Conservation (phyloP, 1,284 basidiomycete genomes). For the Cryptococcus sp. region DNA sequence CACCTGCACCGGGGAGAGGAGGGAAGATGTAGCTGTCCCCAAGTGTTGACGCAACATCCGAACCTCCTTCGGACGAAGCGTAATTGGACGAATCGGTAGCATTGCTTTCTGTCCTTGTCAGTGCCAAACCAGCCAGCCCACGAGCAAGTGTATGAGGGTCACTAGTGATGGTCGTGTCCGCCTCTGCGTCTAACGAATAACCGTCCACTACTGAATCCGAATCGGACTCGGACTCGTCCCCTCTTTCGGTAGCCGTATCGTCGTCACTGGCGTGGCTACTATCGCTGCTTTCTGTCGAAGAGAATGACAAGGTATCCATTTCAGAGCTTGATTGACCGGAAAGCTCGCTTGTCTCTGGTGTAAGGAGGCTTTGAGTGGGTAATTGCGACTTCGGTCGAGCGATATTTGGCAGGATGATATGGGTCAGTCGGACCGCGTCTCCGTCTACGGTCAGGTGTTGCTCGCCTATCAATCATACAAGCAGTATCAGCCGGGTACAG, state of each 20-base stretch:
- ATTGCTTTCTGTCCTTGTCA: slow-evolving; percentile 12
- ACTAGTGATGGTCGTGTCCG: slow-evolving; percentile 9
- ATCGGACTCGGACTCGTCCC: slow-evolving; percentile 22
- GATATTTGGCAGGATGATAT: slow-evolving; percentile 45
- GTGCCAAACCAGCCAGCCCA: not conserved
- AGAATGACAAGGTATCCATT: not conserved
- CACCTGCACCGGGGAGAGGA: slow-evolving; percentile 2
- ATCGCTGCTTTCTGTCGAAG: too few relatives aligned
- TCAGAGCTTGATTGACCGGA: slow-evolving; percentile 34
- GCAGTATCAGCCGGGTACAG: slow-evolving; percentile 2
- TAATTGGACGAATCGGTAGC: slow-evolving; percentile 40
- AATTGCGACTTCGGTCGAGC: slow-evolving; percentile 18
- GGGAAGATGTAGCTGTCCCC: slow-evolving; percentile 30
- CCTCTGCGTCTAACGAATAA: slow-evolving; percentile 21
- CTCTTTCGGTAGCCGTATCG: slow-evolving; percentile 28
- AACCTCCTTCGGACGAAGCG: slow-evolving; percentile 44
- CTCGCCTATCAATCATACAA: slow-evolving; percentile 24
- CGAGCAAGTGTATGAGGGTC: too few relatives aligned
- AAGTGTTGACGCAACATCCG: slow-evolving; percentile 23
- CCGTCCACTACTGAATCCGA: slow-evolving; percentile 19
- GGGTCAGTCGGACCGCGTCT: slow-evolving; percentile 42
- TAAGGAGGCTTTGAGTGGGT: slow-evolving; percentile 26
- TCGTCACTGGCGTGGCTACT: slow-evolving; percentile 14
- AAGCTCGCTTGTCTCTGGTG: slow-evolving; percentile 47
- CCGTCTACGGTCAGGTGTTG: slow-evolving; percentile 21